Evolutionary conservation across 305 asterid genomes (phyloP).

Genomic region (Fraxinus latifolia): DNA sequence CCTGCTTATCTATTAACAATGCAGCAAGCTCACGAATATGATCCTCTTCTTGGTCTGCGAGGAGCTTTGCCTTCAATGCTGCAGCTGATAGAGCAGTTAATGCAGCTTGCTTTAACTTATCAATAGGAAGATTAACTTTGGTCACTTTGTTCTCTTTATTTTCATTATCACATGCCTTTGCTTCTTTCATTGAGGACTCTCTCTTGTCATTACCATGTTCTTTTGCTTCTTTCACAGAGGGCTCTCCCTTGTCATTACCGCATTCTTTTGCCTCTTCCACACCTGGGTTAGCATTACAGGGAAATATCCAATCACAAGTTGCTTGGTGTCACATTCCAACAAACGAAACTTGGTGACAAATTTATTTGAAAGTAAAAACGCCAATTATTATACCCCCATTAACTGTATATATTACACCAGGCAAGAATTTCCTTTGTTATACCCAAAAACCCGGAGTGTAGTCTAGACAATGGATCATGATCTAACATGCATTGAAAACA

Average conservation of each 20-base stretch:
- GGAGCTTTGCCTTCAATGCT: conserved; percentile 93
- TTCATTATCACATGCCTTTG: conserved; percentile 31
- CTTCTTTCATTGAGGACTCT: conserved; percentile 38
- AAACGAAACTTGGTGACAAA: not conserved
- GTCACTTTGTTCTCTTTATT: conserved; percentile 35
- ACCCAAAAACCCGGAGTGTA: not conserved
- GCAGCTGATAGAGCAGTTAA: conserved; percentile 88
- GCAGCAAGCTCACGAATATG: conserved; percentile 79
- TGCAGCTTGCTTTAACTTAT: conserved; percentile 74
- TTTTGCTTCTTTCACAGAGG: conserved; percentile 41
- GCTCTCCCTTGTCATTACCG: conserved; percentile 34
- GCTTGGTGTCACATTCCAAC: conserved; percentile 6
- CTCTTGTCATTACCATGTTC: conserved; percentile 35
- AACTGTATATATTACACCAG: not conserved
- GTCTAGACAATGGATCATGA: not conserved
- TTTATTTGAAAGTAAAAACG: not conserved
- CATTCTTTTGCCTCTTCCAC: conserved; percentile 44
- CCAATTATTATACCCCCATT: not conserved
- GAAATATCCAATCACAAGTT: conserved; percentile 18
- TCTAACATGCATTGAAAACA: not conserved
- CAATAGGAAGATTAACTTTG: conserved; percentile 35
- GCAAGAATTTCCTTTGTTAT: not conserved
- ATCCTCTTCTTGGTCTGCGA: conserved; percentile 88
- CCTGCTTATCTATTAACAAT: conserved; percentile 79
- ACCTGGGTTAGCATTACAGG: conserved; percentile 31